These are phyloP conservation scores for Backusella mclennaniae DNA, from an alignment of 192 early-diverging fungal genomes.

Conservation along the genomic window DNA sequence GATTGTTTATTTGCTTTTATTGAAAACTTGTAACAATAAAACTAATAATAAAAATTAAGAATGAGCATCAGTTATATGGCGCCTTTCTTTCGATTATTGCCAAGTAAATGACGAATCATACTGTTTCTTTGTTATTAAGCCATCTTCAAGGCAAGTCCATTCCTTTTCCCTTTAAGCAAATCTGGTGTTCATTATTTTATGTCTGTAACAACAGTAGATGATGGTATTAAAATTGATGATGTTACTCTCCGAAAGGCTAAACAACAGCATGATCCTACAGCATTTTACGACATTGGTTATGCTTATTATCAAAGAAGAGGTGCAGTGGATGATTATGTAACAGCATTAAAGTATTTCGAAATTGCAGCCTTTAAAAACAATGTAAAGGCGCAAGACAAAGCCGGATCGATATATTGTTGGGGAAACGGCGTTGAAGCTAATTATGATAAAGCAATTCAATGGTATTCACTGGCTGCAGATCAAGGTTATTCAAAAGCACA, in stretches of 20 bases:
- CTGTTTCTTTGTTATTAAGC: not conserved
- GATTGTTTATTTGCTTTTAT: not conserved
- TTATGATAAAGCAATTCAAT: not conserved
- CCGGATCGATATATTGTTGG: not conserved
- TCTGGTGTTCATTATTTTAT: not conserved
- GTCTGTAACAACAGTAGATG: not conserved
- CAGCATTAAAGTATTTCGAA: not conserved
- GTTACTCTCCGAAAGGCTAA: not conserved
- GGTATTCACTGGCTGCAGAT: not conserved
- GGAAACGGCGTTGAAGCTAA: not conserved
- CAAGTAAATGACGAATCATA: not conserved
- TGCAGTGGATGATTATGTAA: not conserved
- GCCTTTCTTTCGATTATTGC: not conserved
- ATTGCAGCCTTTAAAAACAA: not conserved
- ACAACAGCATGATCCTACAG: not conserved
- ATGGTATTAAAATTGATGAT: not conserved
- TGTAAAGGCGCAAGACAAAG: not conserved
- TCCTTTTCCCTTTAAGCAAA: not conserved
- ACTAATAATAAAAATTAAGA: not conserved
- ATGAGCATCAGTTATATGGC: not conserved
- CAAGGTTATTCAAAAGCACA: conserved; percentile 12
- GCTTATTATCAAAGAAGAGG: not conserved
- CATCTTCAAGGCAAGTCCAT: not conserved
- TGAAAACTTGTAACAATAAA: not conserved
- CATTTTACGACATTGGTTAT: not conserved